Base-by-base conservation (phyloP, 176 grass and related monocot species). In the Zoysia japonica region DNA sequence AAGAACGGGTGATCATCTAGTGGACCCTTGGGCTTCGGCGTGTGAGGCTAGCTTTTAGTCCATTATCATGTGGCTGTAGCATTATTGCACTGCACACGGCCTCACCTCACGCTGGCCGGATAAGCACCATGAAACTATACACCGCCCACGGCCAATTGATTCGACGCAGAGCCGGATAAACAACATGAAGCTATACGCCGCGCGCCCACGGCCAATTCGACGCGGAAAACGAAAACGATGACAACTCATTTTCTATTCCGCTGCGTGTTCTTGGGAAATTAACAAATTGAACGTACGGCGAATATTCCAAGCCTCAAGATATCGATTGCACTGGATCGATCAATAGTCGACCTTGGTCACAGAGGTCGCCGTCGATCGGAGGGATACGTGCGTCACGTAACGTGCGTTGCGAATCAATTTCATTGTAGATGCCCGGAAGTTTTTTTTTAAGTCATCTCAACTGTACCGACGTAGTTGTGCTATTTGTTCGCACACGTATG, bases 251-350 rank as follows among this genome's bases (percentile, higher is more conserved):
- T 40, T 65, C 9, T 14, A 40, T 65, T 63, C 28, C 35, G 15
- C 7, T 28, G 15, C 9, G 46, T 9, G 49, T 80, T 71, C 78
- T 70, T 71, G 67, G 42, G 54, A 61, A 71, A 61, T 28, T 28
- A 28, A 28, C 53, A 80, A 71, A 54, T 48, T 80, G 78, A 40
- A 65, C 59, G 11, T 28, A 28, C 28, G 28, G 7, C 74, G 7
- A 53, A 55, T n/a, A 28, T 28, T 28, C 59, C 17, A 8, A 6
- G 53, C 65, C 65, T 70, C 52, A 47, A 54, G 52, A 17, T 68
- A 0, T 7, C 4, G 74, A 63, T 64, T 61, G 57, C 57, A 61
- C 17, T n/a, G 6, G 6, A 59, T 5, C 55, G 28, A 28, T 28
- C 28, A 19, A 59, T 61, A 28, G 8, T 19, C 9, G 9, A 2